These are phyloP conservation scores for Arthrobotrys conoides DNA, from an alignment of 2,329 filamentous ascomycete genomes.

Conservation along the genomic window DNA sequence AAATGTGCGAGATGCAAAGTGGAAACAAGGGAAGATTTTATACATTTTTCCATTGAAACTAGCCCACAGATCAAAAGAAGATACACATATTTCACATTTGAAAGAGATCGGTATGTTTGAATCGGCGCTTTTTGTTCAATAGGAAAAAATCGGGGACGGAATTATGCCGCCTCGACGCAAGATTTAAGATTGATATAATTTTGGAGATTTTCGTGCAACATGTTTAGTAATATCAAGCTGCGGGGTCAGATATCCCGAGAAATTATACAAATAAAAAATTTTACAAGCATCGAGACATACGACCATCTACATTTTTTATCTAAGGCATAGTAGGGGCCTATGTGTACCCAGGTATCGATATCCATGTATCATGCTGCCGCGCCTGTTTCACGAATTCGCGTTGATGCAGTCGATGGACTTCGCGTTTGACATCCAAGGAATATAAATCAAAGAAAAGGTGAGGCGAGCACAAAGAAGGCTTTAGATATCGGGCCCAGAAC, in stretches of 20 bases:
- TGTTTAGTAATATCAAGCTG: background rate
- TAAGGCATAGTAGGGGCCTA: background rate
- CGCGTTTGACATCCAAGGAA: background rate
- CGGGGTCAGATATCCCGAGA: background rate
- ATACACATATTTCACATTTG: background rate
- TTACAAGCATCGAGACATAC: background rate
- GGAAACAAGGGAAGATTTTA: conserved; percentile 26
- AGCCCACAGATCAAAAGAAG: background rate
- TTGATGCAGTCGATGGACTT: conserved; percentile 8
- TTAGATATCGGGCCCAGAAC: background rate
- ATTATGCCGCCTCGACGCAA: conserved; percentile 18
- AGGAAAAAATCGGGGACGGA: background rate
- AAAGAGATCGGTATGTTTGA: background rate
- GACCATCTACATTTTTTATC: background rate
- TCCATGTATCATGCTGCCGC: background rate
- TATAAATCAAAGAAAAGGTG: background rate
- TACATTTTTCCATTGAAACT: conserved; percentile 5
- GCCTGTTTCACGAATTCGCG: conserved; percentile 17
- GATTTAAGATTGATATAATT: conserved; percentile 3
- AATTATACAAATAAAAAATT: background rate
- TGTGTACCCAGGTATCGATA: background rate
- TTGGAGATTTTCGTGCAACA: background rate
- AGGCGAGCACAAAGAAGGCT: conserved; percentile 2
- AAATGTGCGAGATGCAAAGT: background rate
- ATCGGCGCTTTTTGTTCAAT: conserved; percentile 14